phyloP scores from a whole-genome alignment of 352 stramenopile genomes.

The Phytophthora palmivora region DNA sequence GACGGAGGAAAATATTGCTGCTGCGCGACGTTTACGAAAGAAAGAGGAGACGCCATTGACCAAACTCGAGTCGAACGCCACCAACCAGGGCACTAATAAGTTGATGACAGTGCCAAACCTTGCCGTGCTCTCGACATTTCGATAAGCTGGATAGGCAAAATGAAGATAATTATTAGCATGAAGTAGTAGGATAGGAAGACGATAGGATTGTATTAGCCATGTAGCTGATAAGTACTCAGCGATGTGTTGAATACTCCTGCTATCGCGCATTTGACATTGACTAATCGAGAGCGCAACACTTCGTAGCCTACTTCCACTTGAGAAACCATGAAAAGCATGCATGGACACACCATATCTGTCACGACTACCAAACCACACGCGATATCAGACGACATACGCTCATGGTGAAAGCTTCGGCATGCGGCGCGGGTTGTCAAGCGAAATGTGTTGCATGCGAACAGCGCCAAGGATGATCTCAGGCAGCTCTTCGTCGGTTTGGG shows the following conservation, averaged over 20 bases:
- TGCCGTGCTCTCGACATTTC: slow-evolving; percentile 29
- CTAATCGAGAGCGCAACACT: background rate
- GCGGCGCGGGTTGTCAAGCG: slow-evolving; percentile 76
- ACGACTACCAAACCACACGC: background rate
- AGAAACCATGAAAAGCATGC: slow-evolving; percentile 3
- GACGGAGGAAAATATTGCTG: slow-evolving; percentile 19
- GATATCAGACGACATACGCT: slow-evolving; percentile 7
- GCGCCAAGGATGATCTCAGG: slow-evolving; percentile 83
- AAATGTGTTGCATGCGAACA: slow-evolving; percentile 85
- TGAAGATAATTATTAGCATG: slow-evolving; percentile 40
- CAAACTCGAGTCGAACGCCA: slow-evolving; percentile 4
- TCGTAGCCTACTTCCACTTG: slow-evolving; percentile 11
- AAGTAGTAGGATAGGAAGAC: slow-evolving; percentile 32
- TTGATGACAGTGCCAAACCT: slow-evolving; percentile 25
- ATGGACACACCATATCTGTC: background rate
- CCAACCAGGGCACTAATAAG: background rate
- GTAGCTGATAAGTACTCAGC: slow-evolving; percentile 9
- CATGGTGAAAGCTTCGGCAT: slow-evolving; percentile 48
- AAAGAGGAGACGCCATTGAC: slow-evolving; percentile 10
- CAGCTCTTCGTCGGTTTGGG: slow-evolving; percentile 88
- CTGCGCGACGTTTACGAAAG: slow-evolving; percentile 14
- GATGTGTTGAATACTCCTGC: slow-evolving; percentile 11
- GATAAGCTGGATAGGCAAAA: slow-evolving; percentile 31
- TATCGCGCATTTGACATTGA: background rate
- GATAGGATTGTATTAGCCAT: slow-evolving; percentile 37